Percentiles rank a stretch among this genome's conserved stretches.
Evolutionary conservation across 257 asterid genomes (phyloP).

Genomic region (Linderniella brevidens): DNA sequence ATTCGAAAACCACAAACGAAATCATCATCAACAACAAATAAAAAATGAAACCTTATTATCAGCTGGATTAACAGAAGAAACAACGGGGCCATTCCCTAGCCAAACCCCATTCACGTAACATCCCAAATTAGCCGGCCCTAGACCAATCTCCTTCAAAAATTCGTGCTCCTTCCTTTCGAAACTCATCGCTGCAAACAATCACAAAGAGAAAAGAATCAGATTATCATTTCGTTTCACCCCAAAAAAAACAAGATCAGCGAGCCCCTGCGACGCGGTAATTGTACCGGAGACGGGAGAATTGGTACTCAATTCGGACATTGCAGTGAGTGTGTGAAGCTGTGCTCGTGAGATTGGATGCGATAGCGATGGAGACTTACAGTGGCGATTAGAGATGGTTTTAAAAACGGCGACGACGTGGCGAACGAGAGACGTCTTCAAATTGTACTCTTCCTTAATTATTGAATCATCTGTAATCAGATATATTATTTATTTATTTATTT

Average conservation of each 20-base stretch:
- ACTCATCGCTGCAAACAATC: conserved; percentile 42
- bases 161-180: conserved; percentile 17
- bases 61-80: conserved; percentile 7
- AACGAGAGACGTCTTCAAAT: conserved; percentile 29
- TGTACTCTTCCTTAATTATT: conserved; percentile 9
- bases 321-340: neutral
- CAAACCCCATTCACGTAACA: conserved; percentile 60
- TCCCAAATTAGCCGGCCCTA: conserved; percentile 53
- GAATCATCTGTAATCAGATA: too few species aligned
- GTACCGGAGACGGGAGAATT: conserved; percentile 49
- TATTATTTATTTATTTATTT: too few species aligned
- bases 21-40: neutral
- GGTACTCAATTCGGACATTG: conserved; percentile 44
- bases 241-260: neutral
- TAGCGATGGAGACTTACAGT: conserved; percentile 18
- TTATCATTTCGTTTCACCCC: neutral
- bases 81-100: conserved; percentile 60
- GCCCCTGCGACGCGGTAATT: neutral
- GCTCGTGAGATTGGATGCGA: neutral
- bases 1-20: neutral
- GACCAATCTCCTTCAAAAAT: conserved; percentile 48
- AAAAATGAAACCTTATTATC: conserved; percentile 25
- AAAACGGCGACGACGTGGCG: conserved; percentile 13
- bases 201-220: neutral
- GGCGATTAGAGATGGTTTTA: conserved; percentile 4